Conservation (phyloP, 2,329 filamentous ascomycete genomes). For the Ascochyta viciae-villosae region DNA sequence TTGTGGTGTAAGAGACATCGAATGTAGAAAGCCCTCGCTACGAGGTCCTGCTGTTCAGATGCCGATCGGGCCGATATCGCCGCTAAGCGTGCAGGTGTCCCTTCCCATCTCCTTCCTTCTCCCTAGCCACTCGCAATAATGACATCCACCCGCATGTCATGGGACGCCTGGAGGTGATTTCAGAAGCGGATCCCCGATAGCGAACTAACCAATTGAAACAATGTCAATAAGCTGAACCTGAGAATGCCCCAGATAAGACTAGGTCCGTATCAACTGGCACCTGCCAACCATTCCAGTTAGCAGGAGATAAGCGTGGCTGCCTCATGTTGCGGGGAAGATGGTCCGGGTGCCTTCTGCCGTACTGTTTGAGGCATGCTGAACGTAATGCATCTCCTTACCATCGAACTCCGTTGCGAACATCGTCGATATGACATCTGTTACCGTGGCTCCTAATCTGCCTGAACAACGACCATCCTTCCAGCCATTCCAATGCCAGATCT, state of each 20-base stretch:
- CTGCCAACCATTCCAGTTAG: background rate
- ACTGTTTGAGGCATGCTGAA: background rate
- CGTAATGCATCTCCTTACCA: constrained; percentile 1
- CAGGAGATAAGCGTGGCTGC: constrained; percentile 14
- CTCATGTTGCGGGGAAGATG: constrained; percentile 10
- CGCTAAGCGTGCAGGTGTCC: background rate
- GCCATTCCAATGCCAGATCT: constrained; percentile 27
- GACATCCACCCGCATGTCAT: constrained; percentile 1
- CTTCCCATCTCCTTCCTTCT: background rate
- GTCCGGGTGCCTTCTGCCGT: background rate
- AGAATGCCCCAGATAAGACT: constrained; percentile 3
- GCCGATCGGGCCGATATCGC: constrained; percentile 11
- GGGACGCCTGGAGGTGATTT: background rate
- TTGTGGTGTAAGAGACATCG: background rate
- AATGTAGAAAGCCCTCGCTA: background rate
- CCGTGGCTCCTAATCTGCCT: background rate
- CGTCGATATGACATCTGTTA: constrained; percentile 5
- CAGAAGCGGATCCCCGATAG: constrained; percentile 1
- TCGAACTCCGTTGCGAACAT: background rate
- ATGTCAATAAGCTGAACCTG: background rate
- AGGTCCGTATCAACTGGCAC: background rate
- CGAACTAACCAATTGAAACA: background rate
- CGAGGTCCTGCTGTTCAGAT: background rate
- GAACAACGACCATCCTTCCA: constrained; percentile 20
- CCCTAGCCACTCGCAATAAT: background rate